A percentile compares a stretch with the other conserved stretches of the same genome.
Conservation (phyloP, 139 green algal genomes). For the Tetraselmis striata region DNA sequence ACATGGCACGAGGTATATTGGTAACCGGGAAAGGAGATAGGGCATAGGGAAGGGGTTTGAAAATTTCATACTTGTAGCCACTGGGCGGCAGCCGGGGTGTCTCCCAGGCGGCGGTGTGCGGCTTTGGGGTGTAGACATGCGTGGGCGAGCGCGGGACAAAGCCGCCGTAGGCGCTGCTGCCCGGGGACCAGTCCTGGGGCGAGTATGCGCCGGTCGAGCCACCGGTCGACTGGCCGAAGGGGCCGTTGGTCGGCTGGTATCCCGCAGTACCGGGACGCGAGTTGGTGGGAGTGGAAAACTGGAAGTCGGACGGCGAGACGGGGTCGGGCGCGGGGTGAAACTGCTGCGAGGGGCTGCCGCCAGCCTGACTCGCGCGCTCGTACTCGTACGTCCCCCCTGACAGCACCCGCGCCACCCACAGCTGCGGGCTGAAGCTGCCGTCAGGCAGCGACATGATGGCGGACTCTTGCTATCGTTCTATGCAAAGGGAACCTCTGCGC, state of each 20-base stretch:
- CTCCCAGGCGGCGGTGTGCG: background rate
- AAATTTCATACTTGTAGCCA: background rate
- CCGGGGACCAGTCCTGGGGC: background rate
- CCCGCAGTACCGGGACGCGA: background rate
- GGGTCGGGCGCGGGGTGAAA: too few species aligned
- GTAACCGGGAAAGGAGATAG: background rate
- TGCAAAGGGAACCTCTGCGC: too few species aligned
- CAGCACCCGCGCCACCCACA: background rate
- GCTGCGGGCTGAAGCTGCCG: background rate
- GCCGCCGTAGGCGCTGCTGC: background rate
- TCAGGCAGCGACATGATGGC: background rate
- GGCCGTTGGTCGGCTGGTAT: background rate
- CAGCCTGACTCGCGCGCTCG: background rate
- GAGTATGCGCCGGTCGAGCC: background rate
- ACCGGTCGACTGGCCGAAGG: background rate
- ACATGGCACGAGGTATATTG: too few species aligned
- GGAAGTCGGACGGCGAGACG: background rate
- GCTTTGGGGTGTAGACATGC: background rate
- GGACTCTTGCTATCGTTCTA: background rate
- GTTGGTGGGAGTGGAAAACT: background rate
- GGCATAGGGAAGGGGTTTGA: too few species aligned
- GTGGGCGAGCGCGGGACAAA: background rate
- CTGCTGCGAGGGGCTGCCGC: background rate
- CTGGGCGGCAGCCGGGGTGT: background rate
- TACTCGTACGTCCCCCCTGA: background rate